Evolutionary conservation across 345 rosid genomes (phyloP), one percentile per base, ranked within the genome.

Genomic region (Euclidium syriacum): DNA sequence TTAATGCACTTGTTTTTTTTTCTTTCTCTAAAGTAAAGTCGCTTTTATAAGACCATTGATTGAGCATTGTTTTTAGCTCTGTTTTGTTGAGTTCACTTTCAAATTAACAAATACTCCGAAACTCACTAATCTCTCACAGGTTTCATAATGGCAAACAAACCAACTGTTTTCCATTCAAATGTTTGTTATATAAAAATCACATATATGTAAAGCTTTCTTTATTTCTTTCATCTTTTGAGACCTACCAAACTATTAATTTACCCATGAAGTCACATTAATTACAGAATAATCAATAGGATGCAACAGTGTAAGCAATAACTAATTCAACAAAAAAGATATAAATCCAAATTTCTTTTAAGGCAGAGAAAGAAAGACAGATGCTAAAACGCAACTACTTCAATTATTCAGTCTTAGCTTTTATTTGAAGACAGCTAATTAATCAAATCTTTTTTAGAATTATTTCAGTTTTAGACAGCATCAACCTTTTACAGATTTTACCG

Each of bases 221-320:
- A 8, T 8, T 50, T 51, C 6, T 11, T 30, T 50, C 9, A 5
- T 50, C 46, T 50, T 68, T 58, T 41, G 52, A 41, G 52, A 68
- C 53, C 52, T 58, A 67, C 41, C 52, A 68, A 51, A 68, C 60
- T 50, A 51, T 58, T 59, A 6, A n/a, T 7, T 59, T 33, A 14
- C 73, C 67, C 67, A 60, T 68, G 44, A 68, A 33, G 60, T 49
- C 65, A 25, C 65, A 24, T 30, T 58, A n/a, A 36, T 40, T 53
- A 35, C 54, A 42, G 46, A 24, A 51, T 18, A 44, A 55, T 27
- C 62, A 65, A 47, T 54, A 7, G 5, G 24, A 35, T 46, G 56
- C 10, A 51, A 67, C 58, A 58, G 38, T 67, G 18, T 56, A 15
- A 24, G 51, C 42, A 48, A 27, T 56, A 48, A 2, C 19, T 19